Base-by-base conservation (phyloP, 805 yeast species). In the Torulaspora quercuum region DNA sequence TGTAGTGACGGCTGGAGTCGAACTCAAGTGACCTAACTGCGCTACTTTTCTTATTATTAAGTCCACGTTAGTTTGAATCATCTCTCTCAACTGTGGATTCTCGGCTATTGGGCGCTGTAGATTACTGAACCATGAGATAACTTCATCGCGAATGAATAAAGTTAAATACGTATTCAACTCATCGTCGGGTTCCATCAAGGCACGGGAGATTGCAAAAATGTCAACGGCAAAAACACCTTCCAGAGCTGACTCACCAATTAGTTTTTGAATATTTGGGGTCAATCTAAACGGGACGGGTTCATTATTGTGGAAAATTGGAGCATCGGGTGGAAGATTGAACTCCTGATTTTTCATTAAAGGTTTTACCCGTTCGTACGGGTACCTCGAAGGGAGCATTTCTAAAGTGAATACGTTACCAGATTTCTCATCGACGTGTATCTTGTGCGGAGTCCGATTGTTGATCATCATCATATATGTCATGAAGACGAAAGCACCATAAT, bases 281-380 rank as follows among this genome's bases (percentile, higher is more conserved):
- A 92, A 71, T 55, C 99, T 73, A 73, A 92, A 92, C 29, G 98
- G 97, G 33, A 92, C 97, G 45, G 88, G 78, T 57, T 92, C 99
- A 10, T 88, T 77, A 48, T 89, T 87, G 57, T 82, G 82, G 70
- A 90, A 89, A 16, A 90, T 70, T 16, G 99, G 99, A 0, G 79
- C 69, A 46, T 67, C 72, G 9, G 64, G 47, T 5, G 64, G 65
- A 19, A 67, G 47, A 25, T 61, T 60, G 7, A 66, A 53, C 31
- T 65, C 67, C 26, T 53, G 44, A 31, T 64, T 64, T 32, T 57
- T 57, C 27, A 59, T 53, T 17, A 59, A 55, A 11, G 68, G 65
- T 44, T 67, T 68, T 6, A 67, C 60, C 24, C 67, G 59, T 42
- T 63, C 66, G 28, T 53, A 57, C 12, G 84, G 81, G 49, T 80